A percentile compares a stretch with the other conserved stretches of the same genome.
phyloP scores from a whole-genome alignment of 495 filamentous ascomycete species.

The Penicillium goetzii region DNA sequence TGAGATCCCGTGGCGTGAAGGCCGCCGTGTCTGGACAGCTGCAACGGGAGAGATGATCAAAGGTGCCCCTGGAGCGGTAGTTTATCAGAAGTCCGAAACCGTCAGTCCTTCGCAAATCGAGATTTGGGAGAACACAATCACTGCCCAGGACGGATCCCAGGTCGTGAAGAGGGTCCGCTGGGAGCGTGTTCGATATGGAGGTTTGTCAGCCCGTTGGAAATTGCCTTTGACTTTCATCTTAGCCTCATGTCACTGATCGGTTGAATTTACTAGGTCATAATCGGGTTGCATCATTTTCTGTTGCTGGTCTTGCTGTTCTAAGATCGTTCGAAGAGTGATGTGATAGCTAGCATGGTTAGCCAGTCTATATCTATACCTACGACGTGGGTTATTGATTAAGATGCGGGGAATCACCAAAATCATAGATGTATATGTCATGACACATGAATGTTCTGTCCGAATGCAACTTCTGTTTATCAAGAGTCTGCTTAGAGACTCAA shows the following conservation, averaged over 20 bases:
- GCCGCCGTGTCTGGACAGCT: slow-evolving; percentile 55
- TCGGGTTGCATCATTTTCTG: slow-evolving; percentile 52
- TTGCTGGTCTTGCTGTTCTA: slow-evolving; percentile 63
- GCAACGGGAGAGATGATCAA: slow-evolving; percentile 49
- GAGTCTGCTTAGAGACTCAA: background rate
- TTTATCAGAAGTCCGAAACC: slow-evolving; percentile 39
- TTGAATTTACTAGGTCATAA: slow-evolving; percentile 46
- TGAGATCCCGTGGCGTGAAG: slow-evolving; percentile 70
- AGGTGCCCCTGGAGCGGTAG: slow-evolving; percentile 55
- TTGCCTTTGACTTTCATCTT: background rate
- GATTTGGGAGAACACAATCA: slow-evolving; percentile 42
- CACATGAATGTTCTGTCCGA: background rate
- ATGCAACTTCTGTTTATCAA: background rate
- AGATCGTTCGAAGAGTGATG: slow-evolving; percentile 60
- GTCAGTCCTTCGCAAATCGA: slow-evolving; percentile 38
- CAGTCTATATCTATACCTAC: background rate
- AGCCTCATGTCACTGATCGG: slow-evolving; percentile 2
- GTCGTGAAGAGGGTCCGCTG: slow-evolving; percentile 53
- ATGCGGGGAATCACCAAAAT: background rate
- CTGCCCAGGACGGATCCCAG: slow-evolving; percentile 33
- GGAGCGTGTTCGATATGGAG: slow-evolving; percentile 52
- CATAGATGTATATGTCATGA: background rate
- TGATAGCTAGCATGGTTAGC: background rate
- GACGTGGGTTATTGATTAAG: background rate
- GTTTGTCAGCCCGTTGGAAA: slow-evolving; percentile 34